Percentiles rank a stretch among this genome's conserved stretches.
Conservation (phyloP, 2,329 filamentous ascomycete genomes). For the Fusarium caatingaense region DNA sequence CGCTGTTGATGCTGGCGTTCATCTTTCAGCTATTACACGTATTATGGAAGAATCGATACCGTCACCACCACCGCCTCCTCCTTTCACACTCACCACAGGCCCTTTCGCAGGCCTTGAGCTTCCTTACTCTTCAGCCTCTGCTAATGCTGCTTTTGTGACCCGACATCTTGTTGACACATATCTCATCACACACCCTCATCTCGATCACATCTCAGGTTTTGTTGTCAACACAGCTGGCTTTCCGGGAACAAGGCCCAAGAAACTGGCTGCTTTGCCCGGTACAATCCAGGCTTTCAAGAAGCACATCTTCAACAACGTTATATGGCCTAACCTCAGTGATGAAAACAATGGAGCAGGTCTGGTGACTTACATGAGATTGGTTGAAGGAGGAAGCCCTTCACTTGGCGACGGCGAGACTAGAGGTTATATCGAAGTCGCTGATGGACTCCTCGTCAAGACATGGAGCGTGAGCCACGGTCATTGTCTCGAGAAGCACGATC, state of each 20-base stretch:
- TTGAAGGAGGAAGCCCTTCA: constrained; percentile 87
- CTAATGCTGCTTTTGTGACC: constrained; percentile 85
- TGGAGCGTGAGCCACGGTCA: constrained; percentile 91
- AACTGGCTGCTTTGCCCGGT: constrained; percentile 83
- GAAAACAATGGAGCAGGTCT: constrained; percentile 95
- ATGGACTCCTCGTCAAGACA: constrained; percentile 88
- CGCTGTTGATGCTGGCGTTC: constrained; percentile 93
- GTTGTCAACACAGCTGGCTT: constrained; percentile 93
- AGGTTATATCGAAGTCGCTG: constrained; percentile 89
- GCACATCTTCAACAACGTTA: constrained; percentile 97
- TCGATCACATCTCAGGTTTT: constrained; percentile 92
- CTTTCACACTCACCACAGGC: constrained; percentile 70
- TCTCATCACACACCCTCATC: constrained; percentile 95
- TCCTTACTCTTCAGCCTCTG: constrained; percentile 71
- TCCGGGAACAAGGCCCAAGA: constrained; percentile 83
- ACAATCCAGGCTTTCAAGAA: constrained; percentile 93
- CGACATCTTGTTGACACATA: constrained; percentile 85
- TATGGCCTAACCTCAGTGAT: constrained; percentile 97
- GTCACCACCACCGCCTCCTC: constrained; percentile 48
- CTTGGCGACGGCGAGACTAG: constrained; percentile 82
- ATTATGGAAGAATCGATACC: constrained; percentile 73
- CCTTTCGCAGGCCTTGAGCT: constrained; percentile 85
- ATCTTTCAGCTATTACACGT: constrained; percentile 85
- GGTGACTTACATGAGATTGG: constrained; percentile 87
- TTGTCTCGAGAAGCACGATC: constrained; percentile 79